Conservation (phyloP, 208 protist genomes). For the Balamuthia mandrillaris region DNA sequence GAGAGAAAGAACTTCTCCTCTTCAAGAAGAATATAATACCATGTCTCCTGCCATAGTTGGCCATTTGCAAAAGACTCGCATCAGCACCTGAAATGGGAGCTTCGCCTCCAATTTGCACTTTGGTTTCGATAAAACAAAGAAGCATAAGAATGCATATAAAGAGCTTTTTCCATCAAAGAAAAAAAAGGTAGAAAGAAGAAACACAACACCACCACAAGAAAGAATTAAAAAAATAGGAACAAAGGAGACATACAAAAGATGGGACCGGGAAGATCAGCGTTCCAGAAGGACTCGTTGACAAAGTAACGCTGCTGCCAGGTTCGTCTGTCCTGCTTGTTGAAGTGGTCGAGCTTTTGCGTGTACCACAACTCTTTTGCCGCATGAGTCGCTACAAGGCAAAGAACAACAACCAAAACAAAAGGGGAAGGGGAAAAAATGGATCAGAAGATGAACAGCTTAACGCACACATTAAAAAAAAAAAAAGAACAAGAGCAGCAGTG, state of each 20-base stretch:
- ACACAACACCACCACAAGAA: not conserved
- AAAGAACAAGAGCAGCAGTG: too few species aligned
- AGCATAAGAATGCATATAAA: not conserved
- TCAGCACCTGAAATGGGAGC: conserved; percentile 9
- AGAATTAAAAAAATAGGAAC: not conserved
- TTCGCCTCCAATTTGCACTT: conserved; percentile 49
- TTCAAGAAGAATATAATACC: not conserved
- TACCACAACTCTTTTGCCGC: too few species aligned
- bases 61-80: conserved; percentile 34
- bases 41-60: conserved; percentile 46
- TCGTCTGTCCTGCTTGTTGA: not conserved
- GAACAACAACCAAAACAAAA: too few species aligned
- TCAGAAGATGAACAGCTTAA: too few species aligned
- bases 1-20: not conserved
- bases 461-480: too few species aligned
- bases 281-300: not conserved
- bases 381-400: too few species aligned
- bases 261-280: not conserved
- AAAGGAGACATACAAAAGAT: conserved; percentile 7
- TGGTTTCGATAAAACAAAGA: too few species aligned
- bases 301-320: conserved; percentile 33
- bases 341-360: conserved; percentile 37
- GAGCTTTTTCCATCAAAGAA: not conserved
- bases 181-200: not conserved
- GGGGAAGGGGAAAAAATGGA: too few species aligned